Evolutionary conservation across 2,329 filamentous ascomycete species (phyloP).

Genomic region (Neofusicoccum umdonicola): DNA sequence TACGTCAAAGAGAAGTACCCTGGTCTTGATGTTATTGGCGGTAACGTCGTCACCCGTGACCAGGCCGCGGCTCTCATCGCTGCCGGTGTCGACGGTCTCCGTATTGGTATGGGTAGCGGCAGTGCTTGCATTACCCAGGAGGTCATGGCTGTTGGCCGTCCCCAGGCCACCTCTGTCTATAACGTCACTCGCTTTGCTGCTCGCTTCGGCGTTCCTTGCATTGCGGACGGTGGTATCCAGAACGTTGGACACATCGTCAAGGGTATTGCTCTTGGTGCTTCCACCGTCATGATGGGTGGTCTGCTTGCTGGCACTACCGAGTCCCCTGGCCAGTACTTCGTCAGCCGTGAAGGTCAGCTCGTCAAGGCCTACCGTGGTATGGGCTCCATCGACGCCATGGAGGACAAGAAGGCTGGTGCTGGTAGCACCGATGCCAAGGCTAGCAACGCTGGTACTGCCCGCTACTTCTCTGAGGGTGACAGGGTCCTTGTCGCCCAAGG

Average conservation of each 20-base stretch:
- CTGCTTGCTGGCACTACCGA: conserved; percentile 95
- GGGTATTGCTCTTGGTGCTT: conserved; percentile 89
- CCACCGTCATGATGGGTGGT: conserved; percentile 99
- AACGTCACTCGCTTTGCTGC: conserved; percentile 86
- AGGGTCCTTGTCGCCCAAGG: conserved; percentile 93
- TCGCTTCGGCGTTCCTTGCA: conserved; percentile 93
- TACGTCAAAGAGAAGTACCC: conserved; percentile 89
- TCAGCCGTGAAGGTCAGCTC: conserved; percentile 93
- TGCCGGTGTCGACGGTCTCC: conserved; percentile 90
- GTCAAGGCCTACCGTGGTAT: conserved; percentile 99
- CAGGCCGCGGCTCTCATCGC: conserved; percentile 91
- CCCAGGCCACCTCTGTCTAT: conserved; percentile 90
- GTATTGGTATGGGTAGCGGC: conserved; percentile 98
- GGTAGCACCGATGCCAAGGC: conserved; percentile 67
- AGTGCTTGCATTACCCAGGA: conserved; percentile 99
- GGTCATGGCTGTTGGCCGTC: conserved; percentile 97
- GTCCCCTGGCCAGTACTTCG: conserved; percentile 94
- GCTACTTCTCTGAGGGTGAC: conserved; percentile 98
- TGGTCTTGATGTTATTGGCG: conserved; percentile 87
- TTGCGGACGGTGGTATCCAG: conserved; percentile 95
- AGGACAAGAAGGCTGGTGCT: conserved; percentile 90
- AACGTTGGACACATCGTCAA: conserved; percentile 99
- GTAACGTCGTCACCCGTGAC: conserved; percentile 96
- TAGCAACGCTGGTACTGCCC: conserved; percentile 90
- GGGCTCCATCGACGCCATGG: conserved; percentile 99